phyloP scores from a whole-genome alignment of 179 eudicot species.

The Beta corolliflora region DNA sequence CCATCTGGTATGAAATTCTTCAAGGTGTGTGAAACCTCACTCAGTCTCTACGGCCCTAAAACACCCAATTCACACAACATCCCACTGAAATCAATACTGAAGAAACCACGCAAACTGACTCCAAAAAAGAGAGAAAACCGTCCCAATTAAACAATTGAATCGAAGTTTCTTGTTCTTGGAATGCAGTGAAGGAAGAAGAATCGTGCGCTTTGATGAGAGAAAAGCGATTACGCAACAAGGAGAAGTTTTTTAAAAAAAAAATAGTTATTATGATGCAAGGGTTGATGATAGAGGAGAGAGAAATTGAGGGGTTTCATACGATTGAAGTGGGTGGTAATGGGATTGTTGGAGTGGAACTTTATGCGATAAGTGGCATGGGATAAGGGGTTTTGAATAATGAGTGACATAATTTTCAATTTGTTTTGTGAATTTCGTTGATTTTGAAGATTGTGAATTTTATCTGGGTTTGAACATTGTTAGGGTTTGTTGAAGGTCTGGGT shows the following conservation, averaged over 20 bases:
- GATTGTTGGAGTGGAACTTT: slow-evolving; percentile 16
- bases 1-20: no score
- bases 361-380: slow-evolving; percentile 33
- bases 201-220: slow-evolving; percentile 26
- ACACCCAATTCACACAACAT: no score
- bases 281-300: slow-evolving; percentile 18
- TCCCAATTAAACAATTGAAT: slow-evolving; percentile 44
- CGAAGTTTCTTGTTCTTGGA: slow-evolving; percentile 7
- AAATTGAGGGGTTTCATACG: slow-evolving; percentile 32
- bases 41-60: no score
- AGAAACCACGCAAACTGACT: slow-evolving; percentile 53
- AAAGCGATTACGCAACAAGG: slow-evolving; percentile 18
- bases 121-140: slow-evolving; percentile 51
- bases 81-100: slow-evolving; percentile 50
- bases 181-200: slow-evolving; percentile 20
- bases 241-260: slow-evolving; percentile 13
- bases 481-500: background rate
- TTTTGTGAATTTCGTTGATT: no score
- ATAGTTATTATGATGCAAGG: background rate
- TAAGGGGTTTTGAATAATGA: slow-evolving; percentile 45
- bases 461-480: background rate
- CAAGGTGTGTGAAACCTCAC: no score
- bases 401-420: slow-evolving; percentile 40
- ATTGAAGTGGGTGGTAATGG: slow-evolving; percentile 17
- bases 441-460: background rate